Evolutionary conservation across 768 basidiomycete genomes (phyloP).

Genomic region (Galerina sulciceps): DNA sequence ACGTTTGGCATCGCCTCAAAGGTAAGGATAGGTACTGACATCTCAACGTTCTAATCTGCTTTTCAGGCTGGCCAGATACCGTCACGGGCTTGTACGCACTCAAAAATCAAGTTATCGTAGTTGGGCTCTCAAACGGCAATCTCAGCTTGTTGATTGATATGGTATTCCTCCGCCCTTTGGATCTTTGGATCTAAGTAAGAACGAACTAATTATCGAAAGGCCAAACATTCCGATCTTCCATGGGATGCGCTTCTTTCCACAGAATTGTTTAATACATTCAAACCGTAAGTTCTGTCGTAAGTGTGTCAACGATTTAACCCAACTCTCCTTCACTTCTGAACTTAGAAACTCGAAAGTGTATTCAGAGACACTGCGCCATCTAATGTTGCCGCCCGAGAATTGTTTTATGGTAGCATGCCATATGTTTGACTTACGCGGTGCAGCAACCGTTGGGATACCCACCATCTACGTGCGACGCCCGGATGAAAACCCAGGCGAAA

Average conservation of each 20-base stretch:
- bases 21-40: slow-evolving; percentile 28
- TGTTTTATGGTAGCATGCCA: slow-evolving; percentile 71
- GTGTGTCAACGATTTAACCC: too few species aligned
- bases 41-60: neutral
- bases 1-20: slow-evolving; percentile 60
- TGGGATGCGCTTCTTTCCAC: slow-evolving; percentile 67
- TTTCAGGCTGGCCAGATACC: slow-evolving; percentile 60
- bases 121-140: slow-evolving; percentile 66
- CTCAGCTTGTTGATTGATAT: slow-evolving; percentile 61
- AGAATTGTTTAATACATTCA: slow-evolving; percentile 62
- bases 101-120: slow-evolving; percentile 53
- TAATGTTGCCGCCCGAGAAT: slow-evolving; percentile 49
- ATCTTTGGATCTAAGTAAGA: neutral
- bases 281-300: slow-evolving; percentile 50
- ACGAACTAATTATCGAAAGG: slow-evolving; percentile 36
- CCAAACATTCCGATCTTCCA: slow-evolving; percentile 61
- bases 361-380: slow-evolving; percentile 47
- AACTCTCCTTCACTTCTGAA: too few species aligned
- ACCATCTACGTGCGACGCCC: slow-evolving; percentile 60
- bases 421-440: slow-evolving; percentile 54
- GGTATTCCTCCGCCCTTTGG: slow-evolving; percentile 32
- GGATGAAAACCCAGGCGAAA: slow-evolving; percentile 40
- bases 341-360: slow-evolving; percentile 55
- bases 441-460: slow-evolving; percentile 53
- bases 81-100: slow-evolving; percentile 49